phyloP scores from a whole-genome alignment of 495 filamentous ascomycete genomes.

The Glonium stellatum region DNA sequence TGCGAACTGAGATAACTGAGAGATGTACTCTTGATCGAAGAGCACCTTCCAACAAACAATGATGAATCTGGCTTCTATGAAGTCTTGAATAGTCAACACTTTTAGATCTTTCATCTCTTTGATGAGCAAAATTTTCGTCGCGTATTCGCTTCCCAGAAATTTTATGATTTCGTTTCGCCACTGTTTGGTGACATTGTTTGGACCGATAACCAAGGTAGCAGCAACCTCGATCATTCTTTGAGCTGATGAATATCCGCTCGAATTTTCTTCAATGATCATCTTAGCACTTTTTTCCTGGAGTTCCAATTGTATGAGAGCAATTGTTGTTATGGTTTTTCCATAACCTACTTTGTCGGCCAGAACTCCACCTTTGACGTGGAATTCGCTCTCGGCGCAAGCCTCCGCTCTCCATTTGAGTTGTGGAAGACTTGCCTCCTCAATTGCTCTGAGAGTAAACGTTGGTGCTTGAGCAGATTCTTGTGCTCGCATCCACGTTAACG shows the following conservation, averaged over 20 bases:
- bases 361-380: conserved; percentile 57
- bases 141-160: conserved; percentile 43
- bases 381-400: conserved; percentile 44
- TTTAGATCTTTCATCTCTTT: conserved; percentile 30
- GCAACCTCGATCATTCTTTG: conserved; percentile 41
- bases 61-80: conserved; percentile 51
- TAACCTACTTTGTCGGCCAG: conserved; percentile 73
- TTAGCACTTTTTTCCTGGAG: conserved; percentile 11
- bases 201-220: conserved; percentile 66
- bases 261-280: conserved; percentile 6
- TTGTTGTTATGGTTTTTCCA: conserved; percentile 71
- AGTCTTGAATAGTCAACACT: conserved; percentile 33
- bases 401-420: conserved; percentile 57
- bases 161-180: conserved; percentile 58
- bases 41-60: conserved; percentile 48
- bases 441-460: conserved; percentile 57
- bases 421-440: conserved; percentile 57
- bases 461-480: conserved; percentile 47
- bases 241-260: background rate
- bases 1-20: conserved; percentile 46
- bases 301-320: conserved; percentile 57
- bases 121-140: conserved; percentile 43
- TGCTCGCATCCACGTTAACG: conserved; percentile 58
- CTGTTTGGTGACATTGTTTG: conserved; percentile 55
- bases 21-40: conserved; percentile 42